These are phyloP conservation scores for Cudoniella acicularis DNA, from an alignment of 495 filamentous ascomycete species.

Conservation along the genomic window DNA sequence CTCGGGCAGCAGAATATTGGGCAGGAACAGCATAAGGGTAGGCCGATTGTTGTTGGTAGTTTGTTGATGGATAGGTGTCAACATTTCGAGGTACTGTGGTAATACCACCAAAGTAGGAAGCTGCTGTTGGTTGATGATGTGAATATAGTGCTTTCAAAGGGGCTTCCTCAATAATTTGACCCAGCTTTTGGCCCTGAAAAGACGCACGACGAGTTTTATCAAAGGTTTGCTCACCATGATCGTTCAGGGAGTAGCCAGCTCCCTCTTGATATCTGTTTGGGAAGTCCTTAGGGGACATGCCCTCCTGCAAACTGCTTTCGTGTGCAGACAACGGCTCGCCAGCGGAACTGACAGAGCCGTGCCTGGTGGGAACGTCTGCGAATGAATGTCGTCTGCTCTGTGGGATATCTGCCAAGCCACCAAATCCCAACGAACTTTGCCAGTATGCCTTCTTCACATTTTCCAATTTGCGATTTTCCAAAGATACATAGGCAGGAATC, in stretches of 20 bases:
- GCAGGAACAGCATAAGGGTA: conserved; percentile 46
- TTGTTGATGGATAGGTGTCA: conserved; percentile 12
- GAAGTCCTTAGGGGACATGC: conserved; percentile 16
- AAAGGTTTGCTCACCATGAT: conserved; percentile 28
- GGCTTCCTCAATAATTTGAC: not conserved
- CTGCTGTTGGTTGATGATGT: conserved; percentile 29
- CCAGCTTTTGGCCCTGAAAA: conserved; percentile 7
- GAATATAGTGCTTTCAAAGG: conserved; percentile 6
- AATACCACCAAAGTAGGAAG: conserved; percentile 45
- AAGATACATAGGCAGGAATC: conserved; percentile 49
- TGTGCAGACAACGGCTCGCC: conserved; percentile 44
- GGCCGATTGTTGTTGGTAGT: conserved; percentile 10
- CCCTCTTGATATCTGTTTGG: conserved; percentile 21
- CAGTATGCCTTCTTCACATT: conserved; percentile 79
- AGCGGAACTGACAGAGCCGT: conserved; percentile 63
- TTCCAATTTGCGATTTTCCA: conserved; percentile 73
- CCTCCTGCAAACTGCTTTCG: conserved; percentile 20
- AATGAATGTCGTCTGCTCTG: conserved; percentile 97
- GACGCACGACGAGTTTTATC: not conserved
- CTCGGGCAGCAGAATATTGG: conserved; percentile 48
- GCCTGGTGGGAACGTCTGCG: conserved; percentile 73
- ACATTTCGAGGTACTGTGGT: conserved; percentile 18
- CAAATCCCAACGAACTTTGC: conserved; percentile 84
- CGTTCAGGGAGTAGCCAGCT: conserved; percentile 22
- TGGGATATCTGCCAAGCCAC: conserved; percentile 61